These are phyloP conservation scores for Amanita rubescens DNA, from an alignment of 768 basidiomycete genomes.

Conservation along the genomic window DNA sequence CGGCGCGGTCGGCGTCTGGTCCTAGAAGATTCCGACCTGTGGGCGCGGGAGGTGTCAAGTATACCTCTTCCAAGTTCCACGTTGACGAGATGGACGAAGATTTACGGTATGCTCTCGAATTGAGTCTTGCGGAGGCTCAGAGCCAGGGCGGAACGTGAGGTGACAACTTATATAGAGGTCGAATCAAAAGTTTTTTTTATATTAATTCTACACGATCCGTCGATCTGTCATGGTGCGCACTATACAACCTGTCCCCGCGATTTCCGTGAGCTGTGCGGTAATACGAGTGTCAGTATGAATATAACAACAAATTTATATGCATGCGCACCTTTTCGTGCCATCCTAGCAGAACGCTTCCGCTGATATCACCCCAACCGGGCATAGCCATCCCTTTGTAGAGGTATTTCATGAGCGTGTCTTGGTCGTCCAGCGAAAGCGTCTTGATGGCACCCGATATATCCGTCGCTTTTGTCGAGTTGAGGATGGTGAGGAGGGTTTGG, in stretches of 20 bases:
- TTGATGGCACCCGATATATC: constrained; percentile 78
- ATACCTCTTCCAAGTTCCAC: background rate
- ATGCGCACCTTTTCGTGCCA: constrained; percentile 98
- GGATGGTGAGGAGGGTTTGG: constrained; percentile 74
- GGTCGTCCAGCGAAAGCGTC: constrained; percentile 60
- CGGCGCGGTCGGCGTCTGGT: background rate
- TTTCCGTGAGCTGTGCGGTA: constrained; percentile 75
- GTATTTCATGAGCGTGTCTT: constrained; percentile 96
- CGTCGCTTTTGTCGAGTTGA: constrained; percentile 89
- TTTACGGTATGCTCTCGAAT: constrained; percentile 53
- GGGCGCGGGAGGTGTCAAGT: background rate
- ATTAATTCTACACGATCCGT: constrained; percentile 32
- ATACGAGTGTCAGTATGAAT: too few relatives aligned
- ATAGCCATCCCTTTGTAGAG: constrained; percentile 93
- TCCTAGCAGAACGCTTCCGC: constrained; percentile 56
- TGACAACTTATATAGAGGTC: too few relatives aligned
- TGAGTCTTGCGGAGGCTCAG: constrained; percentile 65
- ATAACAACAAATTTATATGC: too few relatives aligned
- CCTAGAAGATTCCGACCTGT: background rate
- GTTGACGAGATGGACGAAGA: constrained; percentile 51
- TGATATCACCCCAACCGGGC: constrained; percentile 54
- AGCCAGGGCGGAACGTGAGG: constrained; percentile 26
- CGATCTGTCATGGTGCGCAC: constrained; percentile 71
- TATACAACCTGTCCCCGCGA: constrained; percentile 92
- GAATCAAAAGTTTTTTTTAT: background rate